Conservation (phyloP, 306 rosid genomes). For the Rosa chinensis region DNA sequence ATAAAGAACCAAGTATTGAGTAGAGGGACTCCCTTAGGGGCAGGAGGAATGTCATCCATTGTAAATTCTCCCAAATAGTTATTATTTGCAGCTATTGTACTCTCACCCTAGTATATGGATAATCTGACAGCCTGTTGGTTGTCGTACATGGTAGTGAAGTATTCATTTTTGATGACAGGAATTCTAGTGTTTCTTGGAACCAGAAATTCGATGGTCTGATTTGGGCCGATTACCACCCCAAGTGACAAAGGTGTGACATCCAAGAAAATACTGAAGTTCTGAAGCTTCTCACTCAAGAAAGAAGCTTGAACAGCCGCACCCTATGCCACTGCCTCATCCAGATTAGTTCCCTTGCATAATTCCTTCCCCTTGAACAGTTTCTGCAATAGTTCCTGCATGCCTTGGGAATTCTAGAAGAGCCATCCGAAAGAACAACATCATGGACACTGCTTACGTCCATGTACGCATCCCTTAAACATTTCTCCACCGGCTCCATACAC, state of each 20-base stretch:
- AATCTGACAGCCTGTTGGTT: not conserved
- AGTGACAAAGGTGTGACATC: constrained; percentile 3
- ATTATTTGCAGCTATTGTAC: not conserved
- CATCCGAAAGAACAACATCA: not conserved
- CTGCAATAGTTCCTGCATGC: not conserved
- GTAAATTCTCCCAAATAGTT: not conserved
- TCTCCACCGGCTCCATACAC: not conserved
- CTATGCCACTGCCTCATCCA: not conserved
- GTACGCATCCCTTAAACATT: not conserved
- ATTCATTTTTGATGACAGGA: not conserved
- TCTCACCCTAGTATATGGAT: not conserved
- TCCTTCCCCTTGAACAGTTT: not conserved
- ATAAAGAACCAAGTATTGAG: not conserved
- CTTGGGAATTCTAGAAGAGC: not conserved
- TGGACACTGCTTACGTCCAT: not conserved
- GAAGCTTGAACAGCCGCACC: not conserved
- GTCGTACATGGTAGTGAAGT: not conserved
- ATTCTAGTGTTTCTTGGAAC: not conserved
- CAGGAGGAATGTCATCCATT: not conserved
- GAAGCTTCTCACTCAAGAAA: not conserved
- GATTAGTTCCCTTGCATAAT: not conserved
- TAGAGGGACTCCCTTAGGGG: not conserved
- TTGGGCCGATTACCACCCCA: not conserved
- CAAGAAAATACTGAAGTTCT: not conserved
- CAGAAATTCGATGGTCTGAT: not conserved